A percentile compares a stretch with the other conserved stretches of the same genome.
These are phyloP conservation scores for Maudiozyma pseudohumilis DNA, from an alignment of 805 yeast genomes.

Conservation along the genomic window DNA sequence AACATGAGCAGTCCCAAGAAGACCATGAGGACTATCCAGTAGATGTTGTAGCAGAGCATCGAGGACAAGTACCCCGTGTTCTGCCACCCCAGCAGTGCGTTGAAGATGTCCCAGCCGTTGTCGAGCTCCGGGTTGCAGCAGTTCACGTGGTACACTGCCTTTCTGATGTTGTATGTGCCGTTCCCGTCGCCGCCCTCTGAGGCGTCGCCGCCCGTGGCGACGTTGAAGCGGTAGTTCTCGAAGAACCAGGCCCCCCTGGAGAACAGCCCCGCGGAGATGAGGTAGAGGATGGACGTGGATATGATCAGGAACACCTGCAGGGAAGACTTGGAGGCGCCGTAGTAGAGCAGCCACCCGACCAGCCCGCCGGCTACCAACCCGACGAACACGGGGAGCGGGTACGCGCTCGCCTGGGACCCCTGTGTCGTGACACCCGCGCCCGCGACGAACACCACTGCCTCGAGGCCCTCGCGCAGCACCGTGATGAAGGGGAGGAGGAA, in stretches of 20 bases:
- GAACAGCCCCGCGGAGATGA: slow-evolving; percentile 86
- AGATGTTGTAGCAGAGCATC: slow-evolving; percentile 75
- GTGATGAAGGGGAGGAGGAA: slow-evolving; percentile 85
- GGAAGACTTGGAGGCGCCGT: slow-evolving; percentile 74
- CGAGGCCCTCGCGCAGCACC: slow-evolving; percentile 91
- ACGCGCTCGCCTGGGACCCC: slow-evolving; percentile 51
- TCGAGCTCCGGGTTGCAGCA: slow-evolving; percentile 91
- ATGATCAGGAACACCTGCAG: slow-evolving; percentile 77
- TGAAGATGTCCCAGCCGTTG: slow-evolving; percentile 96
- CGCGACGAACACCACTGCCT: slow-evolving; percentile 92
- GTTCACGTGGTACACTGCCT: slow-evolving; percentile 90
- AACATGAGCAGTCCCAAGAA: slow-evolving; percentile 53
- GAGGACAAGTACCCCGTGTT: slow-evolving; percentile 93
- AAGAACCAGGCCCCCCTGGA: slow-evolving; percentile 91
- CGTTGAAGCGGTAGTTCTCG: slow-evolving; percentile 55
- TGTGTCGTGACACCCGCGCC: slow-evolving; percentile 73
- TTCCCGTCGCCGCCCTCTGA: slow-evolving; percentile 90
- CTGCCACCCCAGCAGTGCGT: slow-evolving; percentile 93
- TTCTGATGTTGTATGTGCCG: slow-evolving; percentile 78
- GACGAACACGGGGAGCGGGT: slow-evolving; percentile 86
- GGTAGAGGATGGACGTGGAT: slow-evolving; percentile 81
- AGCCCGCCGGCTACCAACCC: slow-evolving; percentile 73
- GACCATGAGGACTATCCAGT: slow-evolving; percentile 67
- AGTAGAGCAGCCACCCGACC: slow-evolving; percentile 65
- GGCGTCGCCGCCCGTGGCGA: slow-evolving; percentile 85